Evolutionary conservation across 805 yeast species (phyloP).

Genomic region (Wickerhamiella cacticola): DNA sequence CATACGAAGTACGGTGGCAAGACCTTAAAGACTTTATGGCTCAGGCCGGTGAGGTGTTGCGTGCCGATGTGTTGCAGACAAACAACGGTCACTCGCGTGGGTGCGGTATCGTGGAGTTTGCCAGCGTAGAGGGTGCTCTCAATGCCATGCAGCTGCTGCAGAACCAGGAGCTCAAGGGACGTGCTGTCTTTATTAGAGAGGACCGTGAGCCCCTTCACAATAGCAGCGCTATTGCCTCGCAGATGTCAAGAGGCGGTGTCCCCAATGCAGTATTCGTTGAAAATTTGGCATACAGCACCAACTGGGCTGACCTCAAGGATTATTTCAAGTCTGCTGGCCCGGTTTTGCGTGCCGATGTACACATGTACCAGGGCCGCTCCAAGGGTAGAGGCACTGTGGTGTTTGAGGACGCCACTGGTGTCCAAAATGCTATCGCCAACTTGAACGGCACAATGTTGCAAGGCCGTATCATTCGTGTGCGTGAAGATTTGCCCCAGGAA

Average conservation of each 20-base stretch:
- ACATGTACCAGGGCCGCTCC: constrained; percentile 59
- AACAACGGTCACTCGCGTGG: constrained; percentile 59
- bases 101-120: constrained; percentile 63
- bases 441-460: constrained; percentile 59
- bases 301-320: constrained; percentile 80
- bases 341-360: constrained; percentile 73
- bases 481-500: constrained; percentile 46
- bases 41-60: constrained; percentile 49
- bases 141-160: constrained; percentile 60
- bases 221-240: constrained; percentile 13
- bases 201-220: constrained; percentile 38
- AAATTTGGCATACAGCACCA: constrained; percentile 68
- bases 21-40: constrained; percentile 32
- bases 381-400: constrained; percentile 79
- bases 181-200: constrained; percentile 81
- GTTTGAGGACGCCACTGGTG: constrained; percentile 54
- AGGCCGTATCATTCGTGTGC: constrained; percentile 69
- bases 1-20: constrained; percentile 32
- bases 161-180: constrained; percentile 52
- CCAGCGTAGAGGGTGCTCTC: constrained; percentile 49
- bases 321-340: constrained; percentile 65
- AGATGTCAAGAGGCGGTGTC: constrained; percentile 4
- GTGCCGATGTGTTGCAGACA: constrained; percentile 71
- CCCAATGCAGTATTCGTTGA: constrained; percentile 47
- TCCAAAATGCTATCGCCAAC: constrained; percentile 53